Conservation (phyloP, 192 early-diverging fungal species). For the Entomortierella chlamydospora region DNA sequence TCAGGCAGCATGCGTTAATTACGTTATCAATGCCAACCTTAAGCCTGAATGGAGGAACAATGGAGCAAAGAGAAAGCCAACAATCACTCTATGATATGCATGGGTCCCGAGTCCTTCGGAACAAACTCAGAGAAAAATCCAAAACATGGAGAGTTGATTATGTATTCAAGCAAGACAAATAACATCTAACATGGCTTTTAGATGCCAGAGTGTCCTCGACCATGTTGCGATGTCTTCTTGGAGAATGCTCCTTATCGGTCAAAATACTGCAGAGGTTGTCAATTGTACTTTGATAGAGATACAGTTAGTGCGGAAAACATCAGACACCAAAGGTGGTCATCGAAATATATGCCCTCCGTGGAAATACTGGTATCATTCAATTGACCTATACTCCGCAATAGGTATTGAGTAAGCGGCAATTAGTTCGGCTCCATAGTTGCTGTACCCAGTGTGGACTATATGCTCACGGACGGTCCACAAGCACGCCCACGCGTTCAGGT, state of each 20-base stretch:
- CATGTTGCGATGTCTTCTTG: background rate
- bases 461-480: too few species aligned
- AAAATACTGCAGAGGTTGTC: conserved; percentile 1
- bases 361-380: too few species aligned
- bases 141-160: background rate
- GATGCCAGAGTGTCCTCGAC: background rate
- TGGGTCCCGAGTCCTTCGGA: conserved; percentile 5
- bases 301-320: background rate
- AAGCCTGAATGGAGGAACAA: background rate
- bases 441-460: too few species aligned
- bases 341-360: background rate
- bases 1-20: background rate
- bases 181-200: background rate
- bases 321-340: background rate
- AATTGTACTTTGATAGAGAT: background rate
- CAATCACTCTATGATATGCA: background rate
- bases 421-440: too few species aligned
- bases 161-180: background rate
- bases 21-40: background rate
- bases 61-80: background rate
- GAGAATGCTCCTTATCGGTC: background rate
- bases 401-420: too few species aligned
- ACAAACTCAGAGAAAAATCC: background rate
- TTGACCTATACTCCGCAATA: too few species aligned
- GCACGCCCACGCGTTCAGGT: too few species aligned